Conservation (phyloP, 2,329 filamentous ascomycete species). For the Aspergillus tanneri region DNA sequence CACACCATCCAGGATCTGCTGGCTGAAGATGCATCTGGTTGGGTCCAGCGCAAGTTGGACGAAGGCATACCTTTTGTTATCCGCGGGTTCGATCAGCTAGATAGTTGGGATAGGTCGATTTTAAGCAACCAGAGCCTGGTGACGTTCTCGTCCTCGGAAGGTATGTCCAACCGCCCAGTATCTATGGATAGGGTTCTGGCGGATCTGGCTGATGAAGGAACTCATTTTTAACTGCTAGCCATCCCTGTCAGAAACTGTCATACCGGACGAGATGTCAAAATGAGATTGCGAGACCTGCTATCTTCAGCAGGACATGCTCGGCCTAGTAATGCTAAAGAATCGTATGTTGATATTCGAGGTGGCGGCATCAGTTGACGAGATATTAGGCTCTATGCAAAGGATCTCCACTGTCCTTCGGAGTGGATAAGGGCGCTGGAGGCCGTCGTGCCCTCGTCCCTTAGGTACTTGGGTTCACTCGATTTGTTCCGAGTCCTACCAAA, state of each 20-base stretch:
- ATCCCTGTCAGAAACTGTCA: slow-evolving; percentile 37
- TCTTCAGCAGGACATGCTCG: slow-evolving; percentile 8
- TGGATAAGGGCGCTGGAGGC: slow-evolving; percentile 32
- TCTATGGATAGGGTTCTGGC: neutral
- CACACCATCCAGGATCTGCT: slow-evolving; percentile 8
- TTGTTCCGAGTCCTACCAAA: slow-evolving; percentile 37
- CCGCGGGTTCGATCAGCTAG: slow-evolving; percentile 33
- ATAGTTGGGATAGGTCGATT: slow-evolving; percentile 25
- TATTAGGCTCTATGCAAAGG: slow-evolving; percentile 36
- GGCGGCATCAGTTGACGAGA: slow-evolving; percentile 16
- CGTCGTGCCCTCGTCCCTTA: slow-evolving; percentile 32
- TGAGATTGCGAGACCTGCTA: slow-evolving; percentile 35
- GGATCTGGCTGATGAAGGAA: slow-evolving; percentile 2
- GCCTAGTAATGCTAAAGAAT: slow-evolving; percentile 12
- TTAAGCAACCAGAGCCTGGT: slow-evolving; percentile 34
- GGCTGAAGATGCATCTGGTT: slow-evolving; percentile 17
- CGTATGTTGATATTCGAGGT: slow-evolving; percentile 25
- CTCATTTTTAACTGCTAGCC: slow-evolving; percentile 16
- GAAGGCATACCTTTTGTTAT: slow-evolving; percentile 37
- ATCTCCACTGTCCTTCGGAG: slow-evolving; percentile 34
- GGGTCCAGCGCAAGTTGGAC: slow-evolving; percentile 31
- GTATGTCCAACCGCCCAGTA: slow-evolving; percentile 14
- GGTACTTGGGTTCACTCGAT: slow-evolving; percentile 35
- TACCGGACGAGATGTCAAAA: slow-evolving; percentile 34
- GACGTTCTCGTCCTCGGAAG: slow-evolving; percentile 34